These are phyloP conservation scores for Mycena metata DNA, from an alignment of 768 basidiomycete species.

Conservation along the genomic window DNA sequence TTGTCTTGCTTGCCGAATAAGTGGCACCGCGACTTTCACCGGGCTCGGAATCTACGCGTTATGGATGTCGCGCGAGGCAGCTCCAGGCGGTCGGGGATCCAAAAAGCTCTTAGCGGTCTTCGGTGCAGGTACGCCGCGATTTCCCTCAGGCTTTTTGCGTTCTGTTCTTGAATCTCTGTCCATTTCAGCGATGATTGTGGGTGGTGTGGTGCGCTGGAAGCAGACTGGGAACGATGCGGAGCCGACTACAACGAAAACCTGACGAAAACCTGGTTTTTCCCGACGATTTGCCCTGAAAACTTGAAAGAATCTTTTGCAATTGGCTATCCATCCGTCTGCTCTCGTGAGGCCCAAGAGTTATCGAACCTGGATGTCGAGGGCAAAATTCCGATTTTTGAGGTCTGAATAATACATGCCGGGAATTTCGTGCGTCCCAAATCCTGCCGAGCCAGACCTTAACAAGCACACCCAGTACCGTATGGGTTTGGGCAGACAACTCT, in stretches of 20 bases:
- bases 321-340: too few species aligned
- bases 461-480: too few species aligned
- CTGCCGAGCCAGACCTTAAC: too few species aligned
- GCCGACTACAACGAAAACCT: neutral
- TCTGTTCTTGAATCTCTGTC: neutral
- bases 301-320: neutral
- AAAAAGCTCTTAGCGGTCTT: conserved; percentile 69
- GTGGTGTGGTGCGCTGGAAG: conserved; percentile 34
- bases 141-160: neutral
- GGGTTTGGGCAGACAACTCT: too few species aligned
- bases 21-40: conserved; percentile 74
- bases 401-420: too few species aligned
- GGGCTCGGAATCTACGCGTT: conserved; percentile 78
- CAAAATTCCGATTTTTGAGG: too few species aligned
- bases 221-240: conserved; percentile 23
- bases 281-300: neutral
- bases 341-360: too few species aligned
- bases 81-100: conserved; percentile 71
- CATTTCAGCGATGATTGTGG: conserved; percentile 32
- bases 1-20: conserved; percentile 78
- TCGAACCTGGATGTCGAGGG: too few species aligned
- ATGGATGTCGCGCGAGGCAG: conserved; percentile 70
- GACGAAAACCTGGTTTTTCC: neutral
- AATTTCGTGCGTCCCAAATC: too few species aligned
- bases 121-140: conserved; percentile 26